phyloP scores from a whole-genome alignment of 2,329 filamentous ascomycete species.

The Penicillium sp. region DNA sequence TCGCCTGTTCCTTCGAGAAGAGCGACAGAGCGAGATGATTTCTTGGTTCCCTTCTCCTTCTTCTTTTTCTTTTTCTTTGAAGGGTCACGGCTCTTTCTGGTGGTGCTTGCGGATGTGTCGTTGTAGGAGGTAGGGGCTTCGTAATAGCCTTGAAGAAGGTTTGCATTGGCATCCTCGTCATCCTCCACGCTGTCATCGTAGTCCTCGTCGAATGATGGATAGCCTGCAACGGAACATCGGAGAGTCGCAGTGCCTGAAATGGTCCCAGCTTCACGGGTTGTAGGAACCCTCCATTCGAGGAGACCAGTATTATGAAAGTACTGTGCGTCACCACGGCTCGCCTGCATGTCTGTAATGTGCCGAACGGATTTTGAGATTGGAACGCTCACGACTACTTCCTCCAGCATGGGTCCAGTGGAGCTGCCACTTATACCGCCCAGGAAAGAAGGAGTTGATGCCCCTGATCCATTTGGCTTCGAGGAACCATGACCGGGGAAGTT shows the following conservation, averaged over 20 bases:
- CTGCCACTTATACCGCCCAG: constrained; percentile 51
- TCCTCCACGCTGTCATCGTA: constrained; percentile 42
- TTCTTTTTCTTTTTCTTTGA: constrained; percentile 35
- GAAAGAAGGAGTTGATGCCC: constrained; percentile 48
- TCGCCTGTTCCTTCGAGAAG: constrained; percentile 18
- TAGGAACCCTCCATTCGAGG: constrained; percentile 77
- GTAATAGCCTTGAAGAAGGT: constrained; percentile 45
- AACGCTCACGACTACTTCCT: constrained; percentile 72
- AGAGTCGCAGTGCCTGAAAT: constrained; percentile 67
- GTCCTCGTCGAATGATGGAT: constrained; percentile 47
- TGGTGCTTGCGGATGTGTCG: constrained; percentile 23
- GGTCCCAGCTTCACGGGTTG: constrained; percentile 64
- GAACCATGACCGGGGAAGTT: constrained; percentile 54
- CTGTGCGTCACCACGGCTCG: constrained; percentile 75
- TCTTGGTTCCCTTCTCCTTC: constrained; percentile 39
- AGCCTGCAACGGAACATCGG: constrained; percentile 73
- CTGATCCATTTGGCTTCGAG: constrained; percentile 43
- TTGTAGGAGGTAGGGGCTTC: constrained; percentile 39
- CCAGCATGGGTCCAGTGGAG: constrained; percentile 59
- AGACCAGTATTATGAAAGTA: constrained; percentile 68
- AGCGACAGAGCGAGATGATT: constrained; percentile 19
- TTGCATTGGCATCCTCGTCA: constrained; percentile 33
- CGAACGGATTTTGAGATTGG: constrained; percentile 75
- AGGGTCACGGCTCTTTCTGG: constrained; percentile 25
- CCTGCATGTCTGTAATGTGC: constrained; percentile 75